Evolutionary conservation across 2,329 filamentous ascomycete genomes (phyloP).

Genomic region (Aspergillus brunneoviolaceus): DNA sequence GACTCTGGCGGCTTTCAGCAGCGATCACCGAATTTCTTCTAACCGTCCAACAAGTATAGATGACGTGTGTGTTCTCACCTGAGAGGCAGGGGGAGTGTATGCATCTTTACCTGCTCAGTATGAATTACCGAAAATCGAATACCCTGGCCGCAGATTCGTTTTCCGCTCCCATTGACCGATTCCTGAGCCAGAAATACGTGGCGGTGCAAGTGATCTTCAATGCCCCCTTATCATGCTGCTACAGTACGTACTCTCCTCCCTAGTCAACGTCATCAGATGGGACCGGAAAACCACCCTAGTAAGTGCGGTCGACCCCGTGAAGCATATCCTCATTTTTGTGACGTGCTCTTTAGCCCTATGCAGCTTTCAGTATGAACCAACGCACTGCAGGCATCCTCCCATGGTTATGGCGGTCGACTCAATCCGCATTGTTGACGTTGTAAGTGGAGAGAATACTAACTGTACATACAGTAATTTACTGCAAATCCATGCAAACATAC

Average conservation of each 20-base stretch:
- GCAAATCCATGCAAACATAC: no score
- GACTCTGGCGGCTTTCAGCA: no score
- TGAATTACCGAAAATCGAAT: background rate
- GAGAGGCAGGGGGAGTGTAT: no score
- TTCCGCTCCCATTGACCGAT: background rate
- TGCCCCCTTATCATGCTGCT: background rate
- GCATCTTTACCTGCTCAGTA: no score
- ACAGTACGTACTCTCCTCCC: slow-evolving; percentile 1
- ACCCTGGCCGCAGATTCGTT: background rate
- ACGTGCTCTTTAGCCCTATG: background rate
- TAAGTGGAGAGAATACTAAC: background rate
- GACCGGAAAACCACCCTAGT: background rate
- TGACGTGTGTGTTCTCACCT: no score
- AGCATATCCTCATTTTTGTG: no score
- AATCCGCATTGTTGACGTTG: background rate
- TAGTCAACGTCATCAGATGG: slow-evolving; percentile 3
- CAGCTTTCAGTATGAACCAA: background rate
- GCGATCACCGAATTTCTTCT: no score
- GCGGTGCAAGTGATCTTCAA: slow-evolving; percentile 14
- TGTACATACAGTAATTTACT: no score
- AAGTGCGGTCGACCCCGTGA: background rate
- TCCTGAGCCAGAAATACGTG: slow-evolving; percentile 9
- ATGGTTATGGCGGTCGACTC: background rate
- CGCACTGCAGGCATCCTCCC: background rate
- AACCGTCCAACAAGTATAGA: no score